phyloP scores from a whole-genome alignment of 768 basidiomycete genomes.

The Rhodotorula paludigena region DNA sequence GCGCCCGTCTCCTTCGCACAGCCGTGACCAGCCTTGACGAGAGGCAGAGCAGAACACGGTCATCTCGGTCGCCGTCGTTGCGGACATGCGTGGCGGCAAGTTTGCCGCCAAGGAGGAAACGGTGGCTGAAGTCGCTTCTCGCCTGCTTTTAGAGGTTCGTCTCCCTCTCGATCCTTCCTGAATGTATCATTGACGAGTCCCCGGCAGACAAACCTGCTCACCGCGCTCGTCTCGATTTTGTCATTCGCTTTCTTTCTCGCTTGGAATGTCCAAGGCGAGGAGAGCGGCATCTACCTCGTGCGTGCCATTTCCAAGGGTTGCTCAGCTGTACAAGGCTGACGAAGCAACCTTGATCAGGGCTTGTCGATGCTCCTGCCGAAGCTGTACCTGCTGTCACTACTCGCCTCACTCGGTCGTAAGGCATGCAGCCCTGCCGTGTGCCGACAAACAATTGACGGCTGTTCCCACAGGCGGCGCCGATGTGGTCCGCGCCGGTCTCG shows the following conservation, averaged over 20 bases:
- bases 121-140: neutral
- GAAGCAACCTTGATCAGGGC: neutral
- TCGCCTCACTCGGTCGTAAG: constrained; percentile 14
- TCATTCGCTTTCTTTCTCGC: constrained; percentile 18
- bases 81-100: constrained; percentile 8
- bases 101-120: constrained; percentile 13
- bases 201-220: constrained; percentile 4
- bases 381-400: constrained; percentile 17
- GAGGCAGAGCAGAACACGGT: constrained; percentile 1
- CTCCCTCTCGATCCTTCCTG: neutral
- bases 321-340: neutral
- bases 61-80: neutral
- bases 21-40: too few species aligned
- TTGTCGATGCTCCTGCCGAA: constrained; percentile 21
- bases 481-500: neutral
- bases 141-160: constrained; percentile 13
- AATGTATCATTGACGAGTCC: too few species aligned
- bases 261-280: constrained; percentile 1
- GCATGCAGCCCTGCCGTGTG: neutral
- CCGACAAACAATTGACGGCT: neutral
- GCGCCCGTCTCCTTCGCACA: neutral
- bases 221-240: constrained; percentile 2
- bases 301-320: neutral
- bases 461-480: neutral
- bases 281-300: constrained; percentile 7